Base-by-base conservation (phyloP, 805 yeast genomes). In the baker's yeast (Saccharomyces cerevisiae) region DNA sequence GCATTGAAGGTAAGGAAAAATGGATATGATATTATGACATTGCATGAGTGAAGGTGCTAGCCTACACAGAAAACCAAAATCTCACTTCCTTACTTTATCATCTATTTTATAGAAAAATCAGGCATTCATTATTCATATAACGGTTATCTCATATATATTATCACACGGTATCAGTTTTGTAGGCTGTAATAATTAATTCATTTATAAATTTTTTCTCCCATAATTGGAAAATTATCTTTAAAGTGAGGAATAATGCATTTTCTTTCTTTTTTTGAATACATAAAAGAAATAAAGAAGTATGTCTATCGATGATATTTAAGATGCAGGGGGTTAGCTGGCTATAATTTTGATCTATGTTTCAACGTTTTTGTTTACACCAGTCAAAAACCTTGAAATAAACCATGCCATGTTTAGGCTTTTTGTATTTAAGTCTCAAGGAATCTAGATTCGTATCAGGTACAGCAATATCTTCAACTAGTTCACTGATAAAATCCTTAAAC, bases 1-100 rank as follows among this genome's bases (percentile, higher is more conserved):
- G 91, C 89, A 17, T 83, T 83, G 67, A 78, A 80, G 50, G 63
- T 72, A 5, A 65, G 70, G 41, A 59, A 62, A 30, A 62, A 62
- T 52, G 67, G 67, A 41, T 62, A 61, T 48, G 68, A 68, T 54
- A 63, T 66, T 50, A 66, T 66, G 68, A 63, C 66, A 48, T 50
- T 66, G 56, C 67, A 66, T 56, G 70, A 67, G 52, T 36, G 43
- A 36, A 8, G 43, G 22, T 4, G 21, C 6, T 2, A 36, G 17
- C 43, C 43, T 36, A 2, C 22, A 36, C 24, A 36, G 43, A 36
- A 36, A n/a, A 6, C 43, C 10, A 17, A 17, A 6, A 8, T 6
- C 17, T 8, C 13, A 17, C 17, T 6, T 17, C 43, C 11, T 32
- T 26, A 26, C 9, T 32, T 32, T 8, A 13, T 8, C 43, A 36